Conservation (phyloP, 2,329 filamentous ascomycete species). For the Alternaria sp. region DNA sequence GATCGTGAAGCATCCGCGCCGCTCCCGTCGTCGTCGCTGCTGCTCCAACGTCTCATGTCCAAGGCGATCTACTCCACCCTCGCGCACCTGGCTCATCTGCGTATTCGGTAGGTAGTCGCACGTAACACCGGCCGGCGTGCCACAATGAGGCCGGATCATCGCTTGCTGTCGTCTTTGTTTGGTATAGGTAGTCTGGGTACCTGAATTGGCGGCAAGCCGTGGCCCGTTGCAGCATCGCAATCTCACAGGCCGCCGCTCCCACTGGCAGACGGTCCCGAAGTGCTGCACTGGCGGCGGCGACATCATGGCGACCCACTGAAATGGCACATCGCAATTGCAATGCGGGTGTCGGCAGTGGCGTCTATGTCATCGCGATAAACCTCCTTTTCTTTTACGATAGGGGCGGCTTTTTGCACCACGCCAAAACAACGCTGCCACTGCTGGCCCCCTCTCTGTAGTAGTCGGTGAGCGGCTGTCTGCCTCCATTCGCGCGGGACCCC, state of each 20-base stretch:
- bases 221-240: conserved; percentile 8
- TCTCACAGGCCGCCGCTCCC: background rate
- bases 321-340: conserved; percentile 8
- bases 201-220: conserved; percentile 3
- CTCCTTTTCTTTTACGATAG: background rate
- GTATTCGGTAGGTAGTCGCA: conserved; percentile 3
- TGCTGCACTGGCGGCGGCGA: background rate
- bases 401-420: background rate
- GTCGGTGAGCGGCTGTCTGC: conserved; percentile 3
- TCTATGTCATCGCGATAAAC: background rate
- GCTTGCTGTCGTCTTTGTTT: background rate
- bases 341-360: conserved; percentile 9
- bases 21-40: conserved; percentile 1
- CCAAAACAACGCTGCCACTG: background rate
- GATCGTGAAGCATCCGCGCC: conserved; percentile 9
- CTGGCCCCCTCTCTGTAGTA: background rate
- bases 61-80: conserved; percentile 11
- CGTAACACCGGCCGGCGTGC: conserved; percentile 1
- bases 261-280: background rate
- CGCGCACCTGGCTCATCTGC: conserved; percentile 3
- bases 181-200: background rate
- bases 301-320: conserved; percentile 5
- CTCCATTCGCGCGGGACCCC: conserved; percentile 2
- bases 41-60: background rate
- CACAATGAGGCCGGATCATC: conserved; percentile 12